Percentiles rank a stretch among this genome's conserved stretches.
phyloP scores from a whole-genome alignment of 805 yeast genomes.

The Yamadazyma akitaensis region DNA sequence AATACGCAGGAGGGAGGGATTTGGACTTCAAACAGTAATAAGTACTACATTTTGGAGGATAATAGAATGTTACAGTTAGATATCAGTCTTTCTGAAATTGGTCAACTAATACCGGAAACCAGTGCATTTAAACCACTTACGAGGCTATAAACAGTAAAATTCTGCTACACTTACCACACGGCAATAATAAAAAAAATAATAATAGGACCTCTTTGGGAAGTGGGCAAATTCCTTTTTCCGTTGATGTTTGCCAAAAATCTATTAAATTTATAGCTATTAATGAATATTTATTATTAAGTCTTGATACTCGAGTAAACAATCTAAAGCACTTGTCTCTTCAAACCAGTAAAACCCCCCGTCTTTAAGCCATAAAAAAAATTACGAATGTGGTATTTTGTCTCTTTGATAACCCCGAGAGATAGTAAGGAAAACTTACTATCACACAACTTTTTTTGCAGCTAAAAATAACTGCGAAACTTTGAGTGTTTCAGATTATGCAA shows the following conservation, averaged over 20 bases:
- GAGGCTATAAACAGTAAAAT: not conserved
- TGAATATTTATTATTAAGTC: too few relatives aligned
- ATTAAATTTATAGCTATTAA: not conserved
- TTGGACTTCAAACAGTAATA: conserved; percentile 24
- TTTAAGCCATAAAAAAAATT: too few relatives aligned
- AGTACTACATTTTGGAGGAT: conserved; percentile 37
- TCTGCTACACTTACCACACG: not conserved
- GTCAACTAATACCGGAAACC: conserved; percentile 23
- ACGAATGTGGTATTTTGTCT: too few relatives aligned
- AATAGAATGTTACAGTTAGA: conserved; percentile 51
- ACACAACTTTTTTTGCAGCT: not conserved
- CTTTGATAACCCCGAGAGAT: too few relatives aligned
- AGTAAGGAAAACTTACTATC: too few relatives aligned
- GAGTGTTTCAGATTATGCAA: conserved; percentile 5
- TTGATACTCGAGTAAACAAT: too few relatives aligned
- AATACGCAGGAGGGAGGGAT: conserved; percentile 40
- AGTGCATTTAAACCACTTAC: conserved; percentile 8
- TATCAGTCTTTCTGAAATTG: conserved; percentile 49
- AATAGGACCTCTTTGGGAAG: not conserved
- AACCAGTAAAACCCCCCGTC: too few relatives aligned
- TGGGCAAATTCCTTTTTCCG: not conserved
- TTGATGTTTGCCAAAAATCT: not conserved
- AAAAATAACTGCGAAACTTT: conserved; percentile 2
- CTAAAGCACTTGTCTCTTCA: too few relatives aligned
- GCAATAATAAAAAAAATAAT: not conserved